A percentile compares a stretch with the other conserved stretches of the same genome.
Conservation (phyloP, 352 stramenopile genomes). For the Globisporangium orthogonon region DNA sequence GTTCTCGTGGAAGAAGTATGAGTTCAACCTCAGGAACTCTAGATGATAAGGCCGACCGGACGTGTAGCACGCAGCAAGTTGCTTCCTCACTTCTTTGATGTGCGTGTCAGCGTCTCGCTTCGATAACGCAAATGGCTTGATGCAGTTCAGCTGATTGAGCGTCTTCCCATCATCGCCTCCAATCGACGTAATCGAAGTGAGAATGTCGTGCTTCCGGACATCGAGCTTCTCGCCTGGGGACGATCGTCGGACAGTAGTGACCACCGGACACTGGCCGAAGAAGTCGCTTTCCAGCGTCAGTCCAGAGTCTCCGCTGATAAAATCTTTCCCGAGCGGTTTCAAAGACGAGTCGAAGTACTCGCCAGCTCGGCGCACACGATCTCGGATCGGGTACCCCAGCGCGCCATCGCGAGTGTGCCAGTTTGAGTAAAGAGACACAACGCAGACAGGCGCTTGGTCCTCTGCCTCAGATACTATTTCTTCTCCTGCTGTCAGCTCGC, state of each 20-base stretch:
- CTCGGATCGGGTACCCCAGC: constrained; percentile 22
- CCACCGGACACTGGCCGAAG: constrained; percentile 48
- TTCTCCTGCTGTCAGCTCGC: constrained; percentile 24
- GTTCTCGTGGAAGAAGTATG: constrained; percentile 43
- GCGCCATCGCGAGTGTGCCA: constrained; percentile 32
- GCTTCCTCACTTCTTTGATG: constrained; percentile 23
- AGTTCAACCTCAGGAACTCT: constrained; percentile 49
- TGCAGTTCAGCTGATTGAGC: constrained; percentile 35
- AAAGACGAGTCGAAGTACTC: constrained; percentile 30
- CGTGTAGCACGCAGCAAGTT: constrained; percentile 23
- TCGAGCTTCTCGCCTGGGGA: constrained; percentile 17
- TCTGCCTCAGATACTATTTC: neutral
- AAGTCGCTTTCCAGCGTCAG: constrained; percentile 44
- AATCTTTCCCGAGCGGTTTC: constrained; percentile 21
- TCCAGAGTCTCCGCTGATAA: constrained; percentile 28
- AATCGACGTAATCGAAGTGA: constrained; percentile 31
- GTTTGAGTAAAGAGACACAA: constrained; percentile 26
- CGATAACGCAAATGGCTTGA: constrained; percentile 36
- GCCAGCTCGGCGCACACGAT: constrained; percentile 10
- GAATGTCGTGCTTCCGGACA: constrained; percentile 26
- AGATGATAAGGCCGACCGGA: constrained; percentile 34
- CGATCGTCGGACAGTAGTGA: constrained; percentile 23
- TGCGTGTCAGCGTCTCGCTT: constrained; percentile 22
- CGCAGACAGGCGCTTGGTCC: constrained; percentile 8
- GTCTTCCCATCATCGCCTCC: constrained; percentile 18